Evolutionary conservation across 225 moss, liverwort and hornwort species (phyloP).

Genomic region (Antitrichia curtipendula): DNA sequence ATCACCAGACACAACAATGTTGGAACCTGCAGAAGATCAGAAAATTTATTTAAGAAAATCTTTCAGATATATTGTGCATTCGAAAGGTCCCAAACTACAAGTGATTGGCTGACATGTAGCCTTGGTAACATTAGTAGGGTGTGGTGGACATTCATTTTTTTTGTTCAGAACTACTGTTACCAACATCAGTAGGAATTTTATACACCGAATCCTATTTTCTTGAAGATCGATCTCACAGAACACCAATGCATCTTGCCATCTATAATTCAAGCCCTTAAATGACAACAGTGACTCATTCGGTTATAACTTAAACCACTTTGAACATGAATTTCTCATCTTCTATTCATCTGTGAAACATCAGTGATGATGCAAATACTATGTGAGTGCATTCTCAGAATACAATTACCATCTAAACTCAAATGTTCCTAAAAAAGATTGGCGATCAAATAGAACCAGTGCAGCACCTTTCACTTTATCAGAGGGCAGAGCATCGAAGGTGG

Average conservation of each 20-base stretch:
- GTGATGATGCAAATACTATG: background rate
- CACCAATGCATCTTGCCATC: background rate
- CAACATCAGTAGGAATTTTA: background rate
- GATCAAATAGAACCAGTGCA: background rate
- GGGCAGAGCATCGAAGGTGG: slow-evolving; percentile 79
- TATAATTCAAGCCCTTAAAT: background rate
- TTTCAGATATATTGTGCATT: background rate
- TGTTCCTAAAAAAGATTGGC: background rate
- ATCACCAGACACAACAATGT: slow-evolving; percentile 94
- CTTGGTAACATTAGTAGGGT: background rate
- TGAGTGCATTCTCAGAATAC: background rate
- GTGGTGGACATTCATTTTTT: background rate
- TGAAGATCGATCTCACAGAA: background rate
- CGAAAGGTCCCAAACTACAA: background rate
- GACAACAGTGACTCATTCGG: background rate
- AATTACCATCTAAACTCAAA: background rate
- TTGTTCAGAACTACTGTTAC: background rate
- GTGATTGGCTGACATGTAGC: background rate
- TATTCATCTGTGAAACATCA: background rate
- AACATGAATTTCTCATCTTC: background rate
- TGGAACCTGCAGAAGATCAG: slow-evolving; percentile 43
- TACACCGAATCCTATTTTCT: background rate
- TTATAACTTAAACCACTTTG: background rate
- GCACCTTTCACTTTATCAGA: slow-evolving; percentile 66
- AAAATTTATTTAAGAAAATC: background rate